Evolutionary conservation across 768 basidiomycete species (phyloP), one percentile per base, ranked within the genome.

Genomic region (Glaciozyma antarctica): DNA sequence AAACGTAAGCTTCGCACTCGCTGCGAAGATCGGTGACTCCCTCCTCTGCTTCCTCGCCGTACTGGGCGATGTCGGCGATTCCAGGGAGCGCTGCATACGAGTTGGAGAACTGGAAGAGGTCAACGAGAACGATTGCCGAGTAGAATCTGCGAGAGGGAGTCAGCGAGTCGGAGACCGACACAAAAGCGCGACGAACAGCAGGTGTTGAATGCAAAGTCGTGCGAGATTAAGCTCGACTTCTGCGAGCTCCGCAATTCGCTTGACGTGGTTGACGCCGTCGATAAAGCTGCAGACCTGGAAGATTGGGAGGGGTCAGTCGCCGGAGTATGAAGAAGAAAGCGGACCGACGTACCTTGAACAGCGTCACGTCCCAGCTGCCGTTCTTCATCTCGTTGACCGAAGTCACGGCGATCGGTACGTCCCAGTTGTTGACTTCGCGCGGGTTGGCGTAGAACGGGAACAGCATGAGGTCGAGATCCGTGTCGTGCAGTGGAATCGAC

Each of bases 401-500:
- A 64, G 95, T 88, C 9, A 98, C 80, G 2, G 91, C 85, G 10
- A 98, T 79, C 1, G 95, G 95, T 2, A 98, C 95, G 79, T 88
- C 86, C 95, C 95, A 99, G 72, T 95, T 89, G 68, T 86, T 83
- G 17, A 97, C 89, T 5, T 81, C 79, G 0, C 87, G 87, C 22
- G 95, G 94, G 72, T 97, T 98, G 26, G 90, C 91, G 71, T 93
- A 93, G 77, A 92, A 94, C 0, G 95, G 94, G 67, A 97, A 91
- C 52, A 98, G 88, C 70, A 94, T 93, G 70, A 99, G 77, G 74
- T 98, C 93, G 62, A 98, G 87, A 3, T 93, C 95, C 80, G 91
- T 91, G 52, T 83, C 82, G 76, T 95, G 89, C 69, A 98, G 73
- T 2, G 83, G 81, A 60, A 99, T 93, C 3, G 88, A 90, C 2